Conservation (phyloP, 2,329 filamentous ascomycete species). For the Penicillium janthinellum region DNA sequence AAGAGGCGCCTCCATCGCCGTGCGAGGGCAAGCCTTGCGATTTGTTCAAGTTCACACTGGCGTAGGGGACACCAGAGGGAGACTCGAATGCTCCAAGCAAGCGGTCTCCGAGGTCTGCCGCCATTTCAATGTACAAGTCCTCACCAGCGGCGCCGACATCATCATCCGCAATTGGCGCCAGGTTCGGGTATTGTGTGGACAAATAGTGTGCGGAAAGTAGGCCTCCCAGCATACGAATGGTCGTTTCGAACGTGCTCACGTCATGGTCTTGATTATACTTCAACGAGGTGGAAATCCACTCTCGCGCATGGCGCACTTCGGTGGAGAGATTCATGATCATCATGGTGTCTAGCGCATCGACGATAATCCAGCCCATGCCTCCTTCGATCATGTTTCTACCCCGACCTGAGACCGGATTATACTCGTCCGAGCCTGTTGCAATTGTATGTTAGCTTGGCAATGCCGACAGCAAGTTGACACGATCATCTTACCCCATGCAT, state of each 20-base stretch:
- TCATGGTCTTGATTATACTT: constrained; percentile 91
- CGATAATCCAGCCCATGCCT: constrained; percentile 96
- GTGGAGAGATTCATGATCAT: constrained; percentile 97
- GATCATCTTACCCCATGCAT: constrained; percentile 80
- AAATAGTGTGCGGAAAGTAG: constrained; percentile 92
- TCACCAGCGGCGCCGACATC: constrained; percentile 74
- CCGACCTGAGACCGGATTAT: constrained; percentile 76
- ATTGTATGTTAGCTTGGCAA: constrained; percentile 28
- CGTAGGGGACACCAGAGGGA: constrained; percentile 80
- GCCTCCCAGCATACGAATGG: constrained; percentile 94
- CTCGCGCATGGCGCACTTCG: constrained; percentile 76
- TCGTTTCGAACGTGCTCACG: constrained; percentile 97
- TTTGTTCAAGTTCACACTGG: constrained; percentile 84
- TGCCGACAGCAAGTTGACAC: neutral
- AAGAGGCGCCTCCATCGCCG: constrained; percentile 81
- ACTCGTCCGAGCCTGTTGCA: constrained; percentile 65
- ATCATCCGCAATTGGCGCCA: constrained; percentile 73
- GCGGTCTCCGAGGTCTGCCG: constrained; percentile 86
- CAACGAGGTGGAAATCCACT: constrained; percentile 82
- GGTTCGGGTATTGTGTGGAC: constrained; percentile 76
- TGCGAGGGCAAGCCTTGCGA: constrained; percentile 78
- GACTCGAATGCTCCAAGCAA: constrained; percentile 87
- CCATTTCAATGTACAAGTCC: constrained; percentile 94
- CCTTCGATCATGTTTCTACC: constrained; percentile 82
- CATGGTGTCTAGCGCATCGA: constrained; percentile 92